Percentiles rank a stretch among this genome's conserved stretches.
Evolutionary conservation across 495 filamentous ascomycete genomes (phyloP).

Genomic region (Ramalina intermedia): DNA sequence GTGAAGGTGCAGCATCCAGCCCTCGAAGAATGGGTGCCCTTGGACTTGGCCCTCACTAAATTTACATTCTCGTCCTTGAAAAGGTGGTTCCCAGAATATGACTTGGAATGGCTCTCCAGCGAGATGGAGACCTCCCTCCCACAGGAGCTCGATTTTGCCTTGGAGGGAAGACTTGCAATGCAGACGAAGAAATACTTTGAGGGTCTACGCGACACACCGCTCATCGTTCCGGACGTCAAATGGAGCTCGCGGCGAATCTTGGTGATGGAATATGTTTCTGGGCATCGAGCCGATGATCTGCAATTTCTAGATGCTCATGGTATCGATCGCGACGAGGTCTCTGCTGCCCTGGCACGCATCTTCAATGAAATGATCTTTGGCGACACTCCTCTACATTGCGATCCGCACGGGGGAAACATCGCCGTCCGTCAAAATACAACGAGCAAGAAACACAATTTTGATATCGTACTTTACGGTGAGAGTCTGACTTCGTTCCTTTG

Average conservation of each 20-base stretch:
- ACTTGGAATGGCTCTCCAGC: slow-evolving; percentile 84
- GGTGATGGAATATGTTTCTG: slow-evolving; percentile 89
- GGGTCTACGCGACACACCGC: slow-evolving; percentile 48
- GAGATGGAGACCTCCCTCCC: slow-evolving; percentile 89
- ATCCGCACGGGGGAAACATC: slow-evolving; percentile 95
- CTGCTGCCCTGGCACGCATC: slow-evolving; percentile 75
- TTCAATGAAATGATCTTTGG: slow-evolving; percentile 99
- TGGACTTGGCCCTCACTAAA: slow-evolving; percentile 75
- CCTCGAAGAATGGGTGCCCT: slow-evolving; percentile 77
- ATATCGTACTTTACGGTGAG: slow-evolving; percentile 56
- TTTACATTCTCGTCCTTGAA: slow-evolving; percentile 86
- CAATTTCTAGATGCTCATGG: slow-evolving; percentile 67
- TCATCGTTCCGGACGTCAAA: slow-evolving; percentile 80
- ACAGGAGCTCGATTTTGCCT: slow-evolving; percentile 77
- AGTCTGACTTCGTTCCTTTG: too few relatives aligned
- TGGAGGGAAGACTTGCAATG: slow-evolving; percentile 75
- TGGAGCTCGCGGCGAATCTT: slow-evolving; percentile 83
- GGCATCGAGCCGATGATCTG: slow-evolving; percentile 79
- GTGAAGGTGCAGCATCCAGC: slow-evolving; percentile 95
- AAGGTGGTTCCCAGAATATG: slow-evolving; percentile 91
- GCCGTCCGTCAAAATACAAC: slow-evolving; percentile 64
- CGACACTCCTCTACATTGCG: slow-evolving; percentile 84
- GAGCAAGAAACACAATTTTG: slow-evolving; percentile 55
- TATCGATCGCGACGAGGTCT: slow-evolving; percentile 93
- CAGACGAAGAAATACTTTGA: slow-evolving; percentile 67